Evolutionary conservation across 2,329 filamentous ascomycete genomes (phyloP).

Genomic region (Sporothrix pseudoabietina): DNA sequence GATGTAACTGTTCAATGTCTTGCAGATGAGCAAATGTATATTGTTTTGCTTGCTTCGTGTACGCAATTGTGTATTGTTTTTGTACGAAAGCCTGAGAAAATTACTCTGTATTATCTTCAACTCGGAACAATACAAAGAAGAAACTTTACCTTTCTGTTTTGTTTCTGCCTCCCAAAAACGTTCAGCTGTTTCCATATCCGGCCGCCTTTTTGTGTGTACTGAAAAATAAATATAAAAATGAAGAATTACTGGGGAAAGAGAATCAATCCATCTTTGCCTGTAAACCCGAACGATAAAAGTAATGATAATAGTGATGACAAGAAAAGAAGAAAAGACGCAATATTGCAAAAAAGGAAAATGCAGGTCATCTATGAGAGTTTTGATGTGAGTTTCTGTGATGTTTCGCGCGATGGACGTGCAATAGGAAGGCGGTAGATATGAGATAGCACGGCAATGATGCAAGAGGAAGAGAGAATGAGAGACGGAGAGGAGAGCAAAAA

Average conservation of each 20-base stretch:
- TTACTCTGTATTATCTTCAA: conserved; percentile 5
- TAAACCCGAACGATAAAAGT: neutral
- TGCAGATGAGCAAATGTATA: neutral
- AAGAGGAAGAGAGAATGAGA: neutral
- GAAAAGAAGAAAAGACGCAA: neutral
- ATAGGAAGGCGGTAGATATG: neutral
- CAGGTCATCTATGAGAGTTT: neutral
- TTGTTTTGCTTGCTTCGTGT: neutral
- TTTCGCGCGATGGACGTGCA: neutral
- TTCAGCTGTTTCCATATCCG: neutral
- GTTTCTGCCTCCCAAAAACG: neutral
- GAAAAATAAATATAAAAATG: neutral
- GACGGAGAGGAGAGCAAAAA: neutral
- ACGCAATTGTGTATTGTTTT: neutral
- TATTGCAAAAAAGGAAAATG: neutral
- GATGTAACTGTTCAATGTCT: neutral
- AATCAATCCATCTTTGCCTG: neutral
- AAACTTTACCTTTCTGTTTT: neutral
- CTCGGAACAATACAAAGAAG: neutral
- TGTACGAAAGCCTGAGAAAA: conserved; percentile 8
- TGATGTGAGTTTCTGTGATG: neutral
- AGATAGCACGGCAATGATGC: neutral
- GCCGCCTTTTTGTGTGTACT: conserved; percentile 21
- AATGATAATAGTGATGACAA: neutral
- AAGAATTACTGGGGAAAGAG: neutral